Base-by-base conservation (phyloP, 768 basidiomycete genomes). In the Pleurotus tuoliensis region DNA sequence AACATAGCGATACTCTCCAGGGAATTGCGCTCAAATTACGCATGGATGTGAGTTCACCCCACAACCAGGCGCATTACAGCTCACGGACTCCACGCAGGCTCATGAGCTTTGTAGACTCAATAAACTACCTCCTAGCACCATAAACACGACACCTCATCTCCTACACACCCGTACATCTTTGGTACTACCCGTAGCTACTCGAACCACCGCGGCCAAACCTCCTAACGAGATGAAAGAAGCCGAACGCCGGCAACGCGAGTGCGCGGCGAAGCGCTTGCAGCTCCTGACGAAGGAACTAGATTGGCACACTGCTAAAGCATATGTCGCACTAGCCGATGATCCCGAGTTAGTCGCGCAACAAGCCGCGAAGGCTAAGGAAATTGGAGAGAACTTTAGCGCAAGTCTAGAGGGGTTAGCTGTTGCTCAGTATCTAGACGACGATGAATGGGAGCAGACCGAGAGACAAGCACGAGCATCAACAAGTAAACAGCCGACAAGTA, bases 131-230 rank as follows among this genome's bases (percentile, higher is more conserved):
- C 69, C 75, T 4, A 86, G 79, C 63, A 83, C 86, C 3, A 69
- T 91, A 16, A 80, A 73, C 56, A 89, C 85, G 0, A 90, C 83
- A 0, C 89, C 90, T 5, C 87, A 90, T 63, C 71, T 91, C 6
- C 73, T 91, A 13, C 88, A 90, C 67, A 90, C 88, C 1, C 82
- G 88, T 4, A 71, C 74, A 1, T 80, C 72, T 58, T 68, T 91
- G 56, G 65, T 73, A 13, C 72, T 90, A 8, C 87, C 87, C 1
- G 71, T 77, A 2, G 73, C 74, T 16, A 65, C 72, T 3, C 70
- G 66, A 53, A 69, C 62, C 12, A 62, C 62, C 56, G 66, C 56
- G 24, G 61, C 59, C 37, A 61, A 50, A 30, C 64, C 44, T 27
- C 51, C 65, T 24, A 16, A 34, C 27, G 27, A 8, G 15, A 4